Evolutionary conservation across 2,329 filamentous ascomycete species (phyloP).

Genomic region (Coniochaeta prunicola): DNA sequence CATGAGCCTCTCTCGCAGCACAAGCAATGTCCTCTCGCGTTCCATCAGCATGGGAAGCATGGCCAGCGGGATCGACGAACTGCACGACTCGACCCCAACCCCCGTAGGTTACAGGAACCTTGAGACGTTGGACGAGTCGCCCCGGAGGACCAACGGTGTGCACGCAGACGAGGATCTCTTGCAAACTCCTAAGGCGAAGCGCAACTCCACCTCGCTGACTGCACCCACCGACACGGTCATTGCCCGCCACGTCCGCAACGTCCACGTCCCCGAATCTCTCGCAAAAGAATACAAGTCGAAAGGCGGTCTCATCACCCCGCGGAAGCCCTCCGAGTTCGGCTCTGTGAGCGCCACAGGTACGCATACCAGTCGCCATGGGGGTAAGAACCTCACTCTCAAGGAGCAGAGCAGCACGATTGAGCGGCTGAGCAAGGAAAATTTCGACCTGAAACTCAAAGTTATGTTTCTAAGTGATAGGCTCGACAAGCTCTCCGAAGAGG

Average conservation of each 20-base stretch:
- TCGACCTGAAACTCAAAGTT: conserved; percentile 93
- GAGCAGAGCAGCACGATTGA: conserved; percentile 98
- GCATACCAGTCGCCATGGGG: conserved; percentile 35
- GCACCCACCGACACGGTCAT: conserved; percentile 83
- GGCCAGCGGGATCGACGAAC: conserved; percentile 64
- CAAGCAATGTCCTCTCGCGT: conserved; percentile 56
- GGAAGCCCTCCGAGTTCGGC: conserved; percentile 46
- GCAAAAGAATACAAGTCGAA: conserved; percentile 80
- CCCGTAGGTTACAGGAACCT: conserved; percentile 31
- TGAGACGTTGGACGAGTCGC: conserved; percentile 39
- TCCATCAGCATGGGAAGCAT: conserved; percentile 86
- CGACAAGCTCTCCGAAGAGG: conserved; percentile 89
- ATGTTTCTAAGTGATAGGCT: conserved; percentile 93
- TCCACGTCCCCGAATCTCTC: conserved; percentile 84
- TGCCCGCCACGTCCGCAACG: conserved; percentile 79
- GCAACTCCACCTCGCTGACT: conserved; percentile 37
- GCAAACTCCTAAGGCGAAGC: conserved; percentile 63
- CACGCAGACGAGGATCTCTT: conserved; percentile 39
- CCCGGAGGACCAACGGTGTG: conserved; percentile 19
- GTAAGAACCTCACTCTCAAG: conserved; percentile 78
- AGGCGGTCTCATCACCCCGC: conserved; percentile 54
- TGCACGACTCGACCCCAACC: conserved; percentile 41
- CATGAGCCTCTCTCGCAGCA: conserved; percentile 38
- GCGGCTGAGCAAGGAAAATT: conserved; percentile 93
- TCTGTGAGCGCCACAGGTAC: conserved; percentile 29